Evolutionary conservation across 495 filamentous ascomycete genomes (phyloP), one percentile per base, ranked within the genome.

Genomic region (Pyrenopolyporus hunteri): DNA sequence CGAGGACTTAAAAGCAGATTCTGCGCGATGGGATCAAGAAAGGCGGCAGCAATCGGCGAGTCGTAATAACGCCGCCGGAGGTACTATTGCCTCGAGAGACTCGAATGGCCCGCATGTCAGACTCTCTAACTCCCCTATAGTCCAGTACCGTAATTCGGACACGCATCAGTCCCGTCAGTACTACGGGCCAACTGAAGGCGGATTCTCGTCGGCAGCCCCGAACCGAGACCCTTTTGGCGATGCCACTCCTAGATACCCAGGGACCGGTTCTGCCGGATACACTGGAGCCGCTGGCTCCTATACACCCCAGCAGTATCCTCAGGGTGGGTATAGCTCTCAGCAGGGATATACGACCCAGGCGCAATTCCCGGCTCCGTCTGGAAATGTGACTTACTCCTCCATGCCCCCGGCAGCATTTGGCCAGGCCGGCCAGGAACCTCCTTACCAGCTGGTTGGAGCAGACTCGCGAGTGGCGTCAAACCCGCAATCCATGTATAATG

Each of bases 1-100:
- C 67, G 81, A 86, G 76, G 91, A 96, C 78, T 74, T 96, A 57
- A 91, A 91, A 71, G 80, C 82, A 70, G 91, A 94, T 75, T 93
- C 91, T 19, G 80, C 80, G 67, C 84, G 89, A 69, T 96, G 90
- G 90, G 85, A 89, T 73, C 81, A 84, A 68, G 89, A 91, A 80
- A 84, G 74, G 70, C 80, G 77, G 75, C 81, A 80, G 32, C 73
- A 73, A 51, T 73, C 78, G 58, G 76, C 69, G 59, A 71, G 64
- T 54, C 69, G 74, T 59, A 74, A 72, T 64, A 78, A 74, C 58
- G 71, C 77, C 64, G 68, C 74, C 69, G 78, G 82, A 83, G 83
- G 82, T 85, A 85, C 70, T 75, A 73, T 74, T 68, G 75, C 80
- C 74, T 78, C 76, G 69, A 78, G 78, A 73, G 74, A 82, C 66